These are phyloP conservation scores for Erythrophleum ivorense DNA, from an alignment of 331 rosid species.

Conservation along the genomic window DNA sequence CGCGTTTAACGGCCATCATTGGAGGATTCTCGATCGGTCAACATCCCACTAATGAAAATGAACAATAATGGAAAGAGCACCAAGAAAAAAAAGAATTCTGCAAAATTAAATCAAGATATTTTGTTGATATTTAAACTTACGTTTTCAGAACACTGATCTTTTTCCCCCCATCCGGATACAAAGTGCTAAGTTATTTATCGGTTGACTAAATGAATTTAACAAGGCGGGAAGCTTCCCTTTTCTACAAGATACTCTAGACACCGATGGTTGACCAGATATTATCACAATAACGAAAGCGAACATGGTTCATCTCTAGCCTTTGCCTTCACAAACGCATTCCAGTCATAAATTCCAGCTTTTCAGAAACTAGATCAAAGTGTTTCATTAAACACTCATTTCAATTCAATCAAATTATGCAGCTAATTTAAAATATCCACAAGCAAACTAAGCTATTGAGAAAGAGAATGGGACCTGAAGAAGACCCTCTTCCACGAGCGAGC, in stretches of 20 bases:
- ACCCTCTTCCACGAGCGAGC: slow-evolving; percentile 61
- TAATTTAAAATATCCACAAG: not conserved
- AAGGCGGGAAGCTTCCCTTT: not conserved
- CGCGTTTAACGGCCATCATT: not conserved
- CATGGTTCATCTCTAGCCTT: not conserved
- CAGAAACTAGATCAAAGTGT: slow-evolving; percentile 3
- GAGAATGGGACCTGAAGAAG: slow-evolving; percentile 62
- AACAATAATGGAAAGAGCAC: not conserved
- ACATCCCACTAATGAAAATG: slow-evolving; percentile 1
- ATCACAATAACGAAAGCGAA: not conserved
- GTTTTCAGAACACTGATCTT: not conserved
- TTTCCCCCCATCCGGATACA: not conserved
- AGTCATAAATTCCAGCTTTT: not conserved
- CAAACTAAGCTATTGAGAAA: not conserved
- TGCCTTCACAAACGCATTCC: not conserved
- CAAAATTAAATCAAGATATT: slow-evolving; percentile 8
- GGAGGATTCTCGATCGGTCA: not conserved
- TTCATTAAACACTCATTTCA: not conserved
- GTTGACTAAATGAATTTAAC: not conserved
- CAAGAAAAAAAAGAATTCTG: not conserved
- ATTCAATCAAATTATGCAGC: slow-evolving; percentile 2
- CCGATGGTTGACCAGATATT: not conserved
- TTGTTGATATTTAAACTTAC: not conserved
- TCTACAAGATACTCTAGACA: not conserved
- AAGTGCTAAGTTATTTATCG: not conserved